These are phyloP conservation scores for Microcera coccophila DNA, from an alignment of 2,329 filamentous ascomycete species.

Conservation along the genomic window DNA sequence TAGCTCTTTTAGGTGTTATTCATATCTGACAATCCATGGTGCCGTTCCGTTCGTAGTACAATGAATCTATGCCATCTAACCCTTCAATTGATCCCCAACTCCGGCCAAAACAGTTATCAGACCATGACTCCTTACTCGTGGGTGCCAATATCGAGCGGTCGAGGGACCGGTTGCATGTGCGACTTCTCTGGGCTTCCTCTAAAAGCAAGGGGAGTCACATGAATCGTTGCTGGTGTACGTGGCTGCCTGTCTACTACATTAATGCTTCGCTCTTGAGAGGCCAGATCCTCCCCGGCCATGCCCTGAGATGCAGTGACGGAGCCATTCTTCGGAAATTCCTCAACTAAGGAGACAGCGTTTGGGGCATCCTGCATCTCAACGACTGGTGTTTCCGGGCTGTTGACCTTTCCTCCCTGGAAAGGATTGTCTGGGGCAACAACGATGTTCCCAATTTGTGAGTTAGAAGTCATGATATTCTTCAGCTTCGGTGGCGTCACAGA, in stretches of 20 bases:
- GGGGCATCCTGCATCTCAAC: slow-evolving; percentile 28
- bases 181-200: slow-evolving; percentile 60
- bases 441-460: slow-evolving; percentile 19
- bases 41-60: slow-evolving; percentile 11
- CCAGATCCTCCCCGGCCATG: slow-evolving; percentile 1
- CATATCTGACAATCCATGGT: slow-evolving; percentile 17
- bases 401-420: slow-evolving; percentile 13
- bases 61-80: slow-evolving; percentile 22
- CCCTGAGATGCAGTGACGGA: background rate
- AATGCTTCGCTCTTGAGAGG: slow-evolving; percentile 11
- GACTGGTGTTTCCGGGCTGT: slow-evolving; percentile 10
- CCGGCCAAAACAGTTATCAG: slow-evolving; percentile 20
- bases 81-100: slow-evolving; percentile 22
- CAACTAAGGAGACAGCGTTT: slow-evolving; percentile 2
- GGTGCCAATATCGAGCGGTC: slow-evolving; percentile 31
- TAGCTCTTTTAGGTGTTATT: slow-evolving; percentile 14
- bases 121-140: slow-evolving; percentile 23
- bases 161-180: slow-evolving; percentile 30
- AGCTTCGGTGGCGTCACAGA: slow-evolving; percentile 45
- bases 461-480: slow-evolving; percentile 28
- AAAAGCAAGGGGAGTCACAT: slow-evolving; percentile 51
- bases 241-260: slow-evolving; percentile 14
- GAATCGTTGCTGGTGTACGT: slow-evolving; percentile 31
- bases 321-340: slow-evolving; percentile 1
- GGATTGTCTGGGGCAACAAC: slow-evolving; percentile 20